Conservation (phyloP, 139 green algal genomes). For the Volvox reticuliferus region DNA sequence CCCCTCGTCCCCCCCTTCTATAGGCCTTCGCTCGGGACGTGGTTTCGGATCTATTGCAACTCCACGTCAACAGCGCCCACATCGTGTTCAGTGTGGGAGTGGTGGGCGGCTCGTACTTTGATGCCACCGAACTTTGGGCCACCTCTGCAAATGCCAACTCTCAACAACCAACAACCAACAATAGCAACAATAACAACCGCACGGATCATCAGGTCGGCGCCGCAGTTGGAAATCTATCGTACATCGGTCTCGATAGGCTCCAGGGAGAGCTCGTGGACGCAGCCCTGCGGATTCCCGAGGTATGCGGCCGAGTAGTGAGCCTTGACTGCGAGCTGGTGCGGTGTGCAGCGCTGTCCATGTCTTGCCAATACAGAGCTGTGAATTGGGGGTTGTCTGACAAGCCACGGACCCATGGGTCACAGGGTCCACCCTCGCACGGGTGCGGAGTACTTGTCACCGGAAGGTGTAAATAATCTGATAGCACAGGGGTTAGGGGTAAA, state of each 20-base stretch:
- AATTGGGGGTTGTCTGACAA: too few relatives aligned
- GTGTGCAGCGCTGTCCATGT: too few relatives aligned
- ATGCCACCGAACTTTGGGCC: neutral
- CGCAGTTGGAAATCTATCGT: neutral
- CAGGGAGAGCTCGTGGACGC: conserved; percentile 18
- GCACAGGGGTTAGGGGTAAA: too few relatives aligned
- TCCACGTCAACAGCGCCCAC: conserved; percentile 1
- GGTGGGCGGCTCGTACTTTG: neutral
- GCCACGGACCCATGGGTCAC: too few relatives aligned
- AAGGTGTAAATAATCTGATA: too few relatives aligned
- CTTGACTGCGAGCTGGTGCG: too few relatives aligned
- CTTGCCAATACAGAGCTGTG: too few relatives aligned
- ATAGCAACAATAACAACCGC: too few relatives aligned
- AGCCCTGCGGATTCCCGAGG: conserved; percentile 2
- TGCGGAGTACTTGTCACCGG: too few relatives aligned
- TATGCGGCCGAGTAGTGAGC: neutral
- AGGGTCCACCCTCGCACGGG: too few relatives aligned
- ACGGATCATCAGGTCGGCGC: neutral
- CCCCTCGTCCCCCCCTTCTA: neutral
- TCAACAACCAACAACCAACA: too few relatives aligned
- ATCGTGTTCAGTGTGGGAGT: conserved; percentile 18
- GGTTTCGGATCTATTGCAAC: conserved; percentile 14
- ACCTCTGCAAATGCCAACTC: too few relatives aligned
- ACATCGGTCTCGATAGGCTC: conserved; percentile 5
- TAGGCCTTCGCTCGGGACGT: conserved; percentile 49